Base-by-base conservation (phyloP, 1,139 yeast species). In the Taphrina pruni region DNA sequence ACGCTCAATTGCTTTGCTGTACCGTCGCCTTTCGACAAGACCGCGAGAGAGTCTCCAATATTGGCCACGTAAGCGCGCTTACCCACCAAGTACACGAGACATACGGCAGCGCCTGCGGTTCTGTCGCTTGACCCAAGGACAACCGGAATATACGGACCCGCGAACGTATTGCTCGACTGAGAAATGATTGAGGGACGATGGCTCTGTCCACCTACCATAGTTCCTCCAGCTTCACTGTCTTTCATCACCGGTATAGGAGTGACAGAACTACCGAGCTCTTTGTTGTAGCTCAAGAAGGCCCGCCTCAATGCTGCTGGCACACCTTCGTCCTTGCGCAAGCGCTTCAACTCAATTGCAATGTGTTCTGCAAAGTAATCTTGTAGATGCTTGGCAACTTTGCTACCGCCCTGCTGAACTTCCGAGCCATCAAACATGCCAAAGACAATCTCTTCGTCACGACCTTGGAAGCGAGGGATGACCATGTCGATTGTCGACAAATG, bases 361-460 rank as follows among this genome's bases (percentile, higher is more conserved):
- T 84, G 81, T 70, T 85, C 81, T 64, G 89, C 88, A 79, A 90
- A 85, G 65, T 87, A 79, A 74, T 86, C 90, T 79, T 93, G 95
- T 8, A 90, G 86, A 72, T 91, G 82, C 70, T 87, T 86, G 0
- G 97, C 87, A 21, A 96, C 92, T 66, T 85, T 84, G 66, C 83
- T 83, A 4, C 84, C 84, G 6, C 67, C 69, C 1, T 65, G 41
- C 46, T 26, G 52, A 12, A 70, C 45, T 2, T 78, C 75, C 71
- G 89, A 87, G 57, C 99, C 97, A 77, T 95, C 99, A 78, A 91
- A 91, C 62, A 94, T 80, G 69, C 97, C 92, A 71, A 94, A 81
- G 68, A 94, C 82, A 20, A 88, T 85, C 77, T 85, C 87, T 70
- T 83, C 83, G 41, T 90, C 90, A 70, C 88, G 88, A 17, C 97